phyloP scores from a whole-genome alignment of 495 filamentous ascomycete species.

The Trichoderma reesei region DNA sequence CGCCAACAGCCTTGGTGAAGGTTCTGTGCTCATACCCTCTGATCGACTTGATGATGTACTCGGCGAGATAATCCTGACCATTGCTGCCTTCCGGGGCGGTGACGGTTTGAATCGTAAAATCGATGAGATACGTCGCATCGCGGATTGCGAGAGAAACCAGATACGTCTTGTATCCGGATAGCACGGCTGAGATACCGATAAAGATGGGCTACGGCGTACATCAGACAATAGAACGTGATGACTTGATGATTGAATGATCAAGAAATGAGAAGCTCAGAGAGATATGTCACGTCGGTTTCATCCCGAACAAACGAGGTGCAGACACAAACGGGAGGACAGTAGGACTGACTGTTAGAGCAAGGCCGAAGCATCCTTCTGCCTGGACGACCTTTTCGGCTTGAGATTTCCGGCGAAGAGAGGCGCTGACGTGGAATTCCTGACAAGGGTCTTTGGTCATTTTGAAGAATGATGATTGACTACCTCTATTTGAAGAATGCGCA shows the following conservation, averaged over 20 bases:
- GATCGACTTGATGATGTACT: constrained; percentile 45
- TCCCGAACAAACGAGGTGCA: not conserved
- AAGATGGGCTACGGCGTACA: not conserved
- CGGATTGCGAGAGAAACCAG: constrained; percentile 60
- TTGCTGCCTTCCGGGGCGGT: constrained; percentile 28
- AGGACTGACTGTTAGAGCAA: constrained; percentile 32
- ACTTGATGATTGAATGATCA: too few species aligned
- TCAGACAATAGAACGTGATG: too few species aligned
- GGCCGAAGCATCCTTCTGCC: constrained; percentile 36
- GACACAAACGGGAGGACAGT: not conserved
- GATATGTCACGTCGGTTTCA: not conserved
- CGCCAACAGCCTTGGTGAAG: constrained; percentile 57
- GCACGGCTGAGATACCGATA: constrained; percentile 49
- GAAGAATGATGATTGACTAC: not conserved
- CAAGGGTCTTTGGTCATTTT: not conserved
- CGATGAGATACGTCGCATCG: constrained; percentile 68
- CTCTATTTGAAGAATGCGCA: too few species aligned
- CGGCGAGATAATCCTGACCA: constrained; percentile 35
- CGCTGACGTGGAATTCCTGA: not conserved
- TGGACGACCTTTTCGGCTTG: constrained; percentile 22
- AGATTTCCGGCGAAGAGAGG: not conserved
- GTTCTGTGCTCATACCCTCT: constrained; percentile 50
- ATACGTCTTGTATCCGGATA: constrained; percentile 38
- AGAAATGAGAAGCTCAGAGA: too few species aligned
- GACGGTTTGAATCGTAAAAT: constrained; percentile 56